phyloP scores from a whole-genome alignment of 2,329 filamentous ascomycete species.

The Dissoconium aciculare region DNA sequence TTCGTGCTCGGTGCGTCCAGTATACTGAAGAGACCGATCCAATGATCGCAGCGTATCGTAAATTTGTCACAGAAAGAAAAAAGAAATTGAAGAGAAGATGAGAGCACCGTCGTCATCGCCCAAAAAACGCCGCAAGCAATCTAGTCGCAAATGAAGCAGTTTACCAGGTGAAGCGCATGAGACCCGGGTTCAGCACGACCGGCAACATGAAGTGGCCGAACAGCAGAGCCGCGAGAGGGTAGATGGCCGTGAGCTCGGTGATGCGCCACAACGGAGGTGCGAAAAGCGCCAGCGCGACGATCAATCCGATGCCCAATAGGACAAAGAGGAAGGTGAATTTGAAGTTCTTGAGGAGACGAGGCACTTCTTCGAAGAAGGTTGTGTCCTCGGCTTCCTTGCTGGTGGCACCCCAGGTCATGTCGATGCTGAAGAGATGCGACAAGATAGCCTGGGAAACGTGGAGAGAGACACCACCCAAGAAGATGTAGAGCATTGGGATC shows the following conservation, averaged over 20 bases:
- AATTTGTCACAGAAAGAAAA: no score
- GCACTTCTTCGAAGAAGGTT: constrained; percentile 43
- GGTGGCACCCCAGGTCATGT: constrained; percentile 40
- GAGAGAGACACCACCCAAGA: constrained; percentile 28
- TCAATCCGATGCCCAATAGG: constrained; percentile 30
- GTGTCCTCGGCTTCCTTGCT: constrained; percentile 43
- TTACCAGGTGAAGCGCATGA: constrained; percentile 50
- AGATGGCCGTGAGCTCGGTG: constrained; percentile 43
- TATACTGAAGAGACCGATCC: no score
- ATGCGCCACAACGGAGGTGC: constrained; percentile 43
- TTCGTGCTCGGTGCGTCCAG: no score
- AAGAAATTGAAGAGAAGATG: no score
- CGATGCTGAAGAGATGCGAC: constrained; percentile 27
- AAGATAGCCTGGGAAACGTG: constrained; percentile 28
- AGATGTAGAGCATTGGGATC: constrained; percentile 35
- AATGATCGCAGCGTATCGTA: no score
- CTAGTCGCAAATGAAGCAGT: no score
- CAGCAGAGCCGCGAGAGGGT: constrained; percentile 39
- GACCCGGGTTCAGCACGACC: constrained; percentile 45
- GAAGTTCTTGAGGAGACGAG: constrained; percentile 41
- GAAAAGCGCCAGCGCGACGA: constrained; percentile 35
- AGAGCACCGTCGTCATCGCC: no score
- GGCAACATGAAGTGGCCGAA: constrained; percentile 43
- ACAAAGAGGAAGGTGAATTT: constrained; percentile 41
- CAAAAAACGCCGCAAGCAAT: no score